Evolutionary conservation across 306 rosid genomes (phyloP).

Genomic region (Acacia confusa): DNA sequence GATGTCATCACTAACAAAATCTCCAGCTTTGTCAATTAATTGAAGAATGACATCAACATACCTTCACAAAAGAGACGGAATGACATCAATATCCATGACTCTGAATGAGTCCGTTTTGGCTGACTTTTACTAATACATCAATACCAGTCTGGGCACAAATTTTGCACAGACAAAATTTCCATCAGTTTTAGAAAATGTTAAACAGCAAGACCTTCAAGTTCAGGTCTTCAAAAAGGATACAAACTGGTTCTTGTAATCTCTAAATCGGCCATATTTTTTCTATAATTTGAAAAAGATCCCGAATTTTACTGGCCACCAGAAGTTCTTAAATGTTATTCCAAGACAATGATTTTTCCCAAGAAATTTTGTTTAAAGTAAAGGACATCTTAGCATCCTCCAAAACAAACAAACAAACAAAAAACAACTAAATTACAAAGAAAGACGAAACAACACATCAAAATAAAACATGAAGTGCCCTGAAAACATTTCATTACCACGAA

Average conservation of each 20-base stretch:
- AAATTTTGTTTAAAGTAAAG: not conserved
- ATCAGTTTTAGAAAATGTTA: slow-evolving; percentile 24
- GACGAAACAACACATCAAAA: slow-evolving; percentile 12
- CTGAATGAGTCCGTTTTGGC: not conserved
- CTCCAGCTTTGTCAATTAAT: slow-evolving; percentile 99
- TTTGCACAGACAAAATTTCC: not conserved
- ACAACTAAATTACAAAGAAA: slow-evolving; percentile 10
- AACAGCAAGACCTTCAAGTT: not conserved
- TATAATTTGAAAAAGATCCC: not conserved
- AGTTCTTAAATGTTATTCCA: not conserved
- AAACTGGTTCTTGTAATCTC: slow-evolving; percentile 4
- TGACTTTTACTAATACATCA: not conserved
- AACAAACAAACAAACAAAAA: not conserved
- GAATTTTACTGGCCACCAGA: slow-evolving; percentile 1
- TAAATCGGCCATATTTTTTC: not conserved
- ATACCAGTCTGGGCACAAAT: slow-evolving; percentile 14
- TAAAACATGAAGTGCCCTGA: not conserved
- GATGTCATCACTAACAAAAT: slow-evolving; percentile 98
- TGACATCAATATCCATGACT: slow-evolving; percentile 20
- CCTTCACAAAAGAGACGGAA: slow-evolving; percentile 51
- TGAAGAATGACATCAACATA: slow-evolving; percentile 98
- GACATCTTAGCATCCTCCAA: not conserved
- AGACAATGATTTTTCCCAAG: not conserved
- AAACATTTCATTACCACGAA: slow-evolving; percentile 66
- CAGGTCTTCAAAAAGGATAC: not conserved